Evolutionary conservation across 306 rosid species (phyloP).

Genomic region (Prunus campanulata): DNA sequence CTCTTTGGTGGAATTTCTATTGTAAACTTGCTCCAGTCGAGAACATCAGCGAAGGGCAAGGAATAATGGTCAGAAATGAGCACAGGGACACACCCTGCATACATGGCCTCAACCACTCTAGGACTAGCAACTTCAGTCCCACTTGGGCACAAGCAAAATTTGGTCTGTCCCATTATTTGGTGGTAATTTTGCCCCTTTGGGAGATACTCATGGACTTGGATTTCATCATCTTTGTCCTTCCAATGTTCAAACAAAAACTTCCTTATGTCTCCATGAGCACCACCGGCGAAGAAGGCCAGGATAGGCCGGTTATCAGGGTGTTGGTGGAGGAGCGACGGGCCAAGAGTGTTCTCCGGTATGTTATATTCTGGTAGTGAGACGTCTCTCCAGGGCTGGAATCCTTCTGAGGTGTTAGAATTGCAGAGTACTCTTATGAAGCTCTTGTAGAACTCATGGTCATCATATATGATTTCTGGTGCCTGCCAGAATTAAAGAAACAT

Average conservation of each 20-base stretch:
- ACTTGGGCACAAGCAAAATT: constrained; percentile 46
- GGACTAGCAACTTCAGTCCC: constrained; percentile 46
- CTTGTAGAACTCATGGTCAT: constrained; percentile 23
- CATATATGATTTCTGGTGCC: constrained; percentile 35
- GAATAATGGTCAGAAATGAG: constrained; percentile 30
- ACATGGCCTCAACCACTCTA: constrained; percentile 43
- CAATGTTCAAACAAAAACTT: constrained; percentile 32
- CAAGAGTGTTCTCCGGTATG: constrained; percentile 16
- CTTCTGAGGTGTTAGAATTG: constrained; percentile 42
- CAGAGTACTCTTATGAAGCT: constrained; percentile 36
- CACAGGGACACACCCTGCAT: constrained; percentile 39
- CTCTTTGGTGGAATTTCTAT: constrained; percentile 26
- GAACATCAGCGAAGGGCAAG: constrained; percentile 34
- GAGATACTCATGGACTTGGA: constrained; percentile 34
- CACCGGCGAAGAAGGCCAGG: constrained; percentile 42
- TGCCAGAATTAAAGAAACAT: background rate
- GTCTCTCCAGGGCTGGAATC: constrained; percentile 34
- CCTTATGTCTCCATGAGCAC: constrained; percentile 37
- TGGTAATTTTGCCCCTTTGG: constrained; percentile 31
- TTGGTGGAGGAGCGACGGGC: constrained; percentile 16
- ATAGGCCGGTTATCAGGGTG: constrained; percentile 21
- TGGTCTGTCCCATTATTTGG: constrained; percentile 28
- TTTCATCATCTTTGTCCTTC: constrained; percentile 24
- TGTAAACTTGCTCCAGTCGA: constrained; percentile 39
- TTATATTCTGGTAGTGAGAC: constrained; percentile 35